Base-by-base conservation (phyloP, 2,329 filamentous ascomycete species). In the Colletotrichum neosansevieriae region DNA sequence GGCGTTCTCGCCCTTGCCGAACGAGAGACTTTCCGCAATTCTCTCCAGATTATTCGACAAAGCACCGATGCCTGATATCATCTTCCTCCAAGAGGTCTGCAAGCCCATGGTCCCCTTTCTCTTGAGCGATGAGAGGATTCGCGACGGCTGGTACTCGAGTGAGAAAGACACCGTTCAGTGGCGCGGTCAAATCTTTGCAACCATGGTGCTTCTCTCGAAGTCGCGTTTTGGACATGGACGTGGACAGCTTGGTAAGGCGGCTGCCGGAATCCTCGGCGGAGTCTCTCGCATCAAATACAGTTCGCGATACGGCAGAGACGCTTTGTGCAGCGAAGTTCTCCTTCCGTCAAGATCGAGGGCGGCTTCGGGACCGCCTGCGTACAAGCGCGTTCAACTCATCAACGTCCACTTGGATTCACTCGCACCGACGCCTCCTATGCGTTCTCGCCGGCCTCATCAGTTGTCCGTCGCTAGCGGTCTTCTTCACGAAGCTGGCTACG, bases 391-490 rank as follows among this genome's bases (percentile, higher is more conserved):
- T 24, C 76, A 76, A 7, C 73, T 81, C n/a, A 60, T 78, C 61
- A 82, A 82, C 36, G 77, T 82, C 12, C 79, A 82, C 59, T 73
- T 82, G 9, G 79, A 82, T 67, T 81, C 77, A 1, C 74, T 78
- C 5, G 62, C 72, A 0, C 67, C 76, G 19, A 44, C 71, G 6
- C 75, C 75, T 3, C 67, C 76, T 17, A 42, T 71, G 6, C 75
- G 75, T 2, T 78, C 74, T n/a, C 68, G 58, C 4, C 75, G 79
- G 4, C 77, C 75, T 0, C 60, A 63, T 1, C 79, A 81, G 61
- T 44, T 81, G 1, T 70, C 72, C 0, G 74, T 76, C 13, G 68
- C 74, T 2, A 71, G 75, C 0, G 63, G 62, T 4, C 67, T 77
- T 12, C 70, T 82, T 3, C 72, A 67, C 24, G 70, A 70, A 13